Conservation (phyloP, 1,284 basidiomycete species). For the Papiliotrema nemorosa region DNA sequence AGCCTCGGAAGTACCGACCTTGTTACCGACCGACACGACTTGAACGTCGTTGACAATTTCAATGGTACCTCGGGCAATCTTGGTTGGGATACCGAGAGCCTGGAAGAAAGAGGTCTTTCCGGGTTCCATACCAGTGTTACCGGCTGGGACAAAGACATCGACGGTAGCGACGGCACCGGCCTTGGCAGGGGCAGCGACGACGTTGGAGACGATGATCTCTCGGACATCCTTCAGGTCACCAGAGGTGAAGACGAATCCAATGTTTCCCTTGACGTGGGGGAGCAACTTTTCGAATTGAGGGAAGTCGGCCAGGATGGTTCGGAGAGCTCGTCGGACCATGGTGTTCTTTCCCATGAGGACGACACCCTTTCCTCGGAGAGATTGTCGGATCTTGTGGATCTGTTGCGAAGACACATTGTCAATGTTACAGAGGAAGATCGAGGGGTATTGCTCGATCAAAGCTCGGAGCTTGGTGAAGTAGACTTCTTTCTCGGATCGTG, state of each 20-base stretch:
- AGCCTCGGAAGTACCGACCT: slow-evolving; percentile 96
- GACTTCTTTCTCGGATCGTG: slow-evolving; percentile 82
- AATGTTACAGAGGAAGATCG: slow-evolving; percentile 98
- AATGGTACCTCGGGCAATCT: slow-evolving; percentile 99
- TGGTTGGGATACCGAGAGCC: slow-evolving; percentile 98
- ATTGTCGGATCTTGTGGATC: slow-evolving; percentile 75
- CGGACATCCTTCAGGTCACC: slow-evolving; percentile 93
- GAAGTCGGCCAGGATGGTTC: slow-evolving; percentile 80
- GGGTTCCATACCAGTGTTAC: slow-evolving; percentile 99
- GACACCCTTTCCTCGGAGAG: slow-evolving; percentile 92
- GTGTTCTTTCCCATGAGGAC: slow-evolving; percentile 99
- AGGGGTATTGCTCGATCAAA: slow-evolving; percentile 85
- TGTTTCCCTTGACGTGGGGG: slow-evolving; percentile 93
- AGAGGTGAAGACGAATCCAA: slow-evolving; percentile 97
- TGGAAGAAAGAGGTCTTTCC: slow-evolving; percentile 99
- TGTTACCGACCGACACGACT: slow-evolving; percentile 85
- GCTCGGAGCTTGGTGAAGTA: slow-evolving; percentile 96
- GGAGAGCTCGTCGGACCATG: slow-evolving; percentile 98
- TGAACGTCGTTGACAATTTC: slow-evolving; percentile 98
- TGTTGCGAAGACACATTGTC: slow-evolving; percentile 99
- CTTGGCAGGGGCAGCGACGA: slow-evolving; percentile 96
- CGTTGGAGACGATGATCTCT: slow-evolving; percentile 88
- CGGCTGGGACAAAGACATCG: slow-evolving; percentile 87
- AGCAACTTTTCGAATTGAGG: slow-evolving; percentile 96
- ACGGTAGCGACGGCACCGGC: slow-evolving; percentile 92